These are phyloP conservation scores for Ceratobasidium theobromae DNA, from an alignment of 1,284 basidiomycete species.

Conservation along the genomic window DNA sequence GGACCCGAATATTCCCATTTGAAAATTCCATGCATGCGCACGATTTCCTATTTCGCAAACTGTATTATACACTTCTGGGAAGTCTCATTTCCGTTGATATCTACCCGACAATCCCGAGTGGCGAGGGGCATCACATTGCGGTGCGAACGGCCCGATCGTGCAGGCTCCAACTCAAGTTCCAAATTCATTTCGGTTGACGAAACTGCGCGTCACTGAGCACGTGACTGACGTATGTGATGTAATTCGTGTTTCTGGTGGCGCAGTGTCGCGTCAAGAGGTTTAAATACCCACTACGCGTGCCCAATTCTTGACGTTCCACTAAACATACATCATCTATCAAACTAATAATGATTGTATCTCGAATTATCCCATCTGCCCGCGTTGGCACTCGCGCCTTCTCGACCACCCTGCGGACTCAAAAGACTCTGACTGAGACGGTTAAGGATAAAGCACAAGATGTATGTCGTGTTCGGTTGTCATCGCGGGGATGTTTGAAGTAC, in stretches of 20 bases:
- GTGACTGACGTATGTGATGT: neutral
- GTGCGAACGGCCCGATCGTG: too few species aligned
- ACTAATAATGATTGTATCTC: neutral
- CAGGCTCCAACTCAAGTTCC: neutral
- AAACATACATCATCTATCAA: neutral
- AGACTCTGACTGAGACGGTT: slow-evolving; percentile 20
- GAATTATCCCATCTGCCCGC: neutral
- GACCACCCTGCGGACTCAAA: slow-evolving; percentile 1
- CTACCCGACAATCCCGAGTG: too few species aligned
- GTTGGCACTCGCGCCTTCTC: slow-evolving; percentile 24
- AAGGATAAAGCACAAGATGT: slow-evolving; percentile 28
- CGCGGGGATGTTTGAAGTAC: neutral
- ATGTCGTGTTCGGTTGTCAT: neutral
- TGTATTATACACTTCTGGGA: too few species aligned
- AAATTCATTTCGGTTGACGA: neutral
- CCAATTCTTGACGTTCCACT: neutral
- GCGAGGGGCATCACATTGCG: too few species aligned
- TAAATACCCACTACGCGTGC: too few species aligned
- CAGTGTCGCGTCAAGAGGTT: neutral
- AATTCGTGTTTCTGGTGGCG: too few species aligned
- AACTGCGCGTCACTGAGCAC: neutral
- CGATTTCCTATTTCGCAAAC: too few species aligned
- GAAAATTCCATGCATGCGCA: too few species aligned
- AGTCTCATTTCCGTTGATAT: too few species aligned
- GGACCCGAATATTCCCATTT: too few species aligned